phyloP scores from a whole-genome alignment of 345 rosid genomes.

The Adansonia digitata region DNA sequence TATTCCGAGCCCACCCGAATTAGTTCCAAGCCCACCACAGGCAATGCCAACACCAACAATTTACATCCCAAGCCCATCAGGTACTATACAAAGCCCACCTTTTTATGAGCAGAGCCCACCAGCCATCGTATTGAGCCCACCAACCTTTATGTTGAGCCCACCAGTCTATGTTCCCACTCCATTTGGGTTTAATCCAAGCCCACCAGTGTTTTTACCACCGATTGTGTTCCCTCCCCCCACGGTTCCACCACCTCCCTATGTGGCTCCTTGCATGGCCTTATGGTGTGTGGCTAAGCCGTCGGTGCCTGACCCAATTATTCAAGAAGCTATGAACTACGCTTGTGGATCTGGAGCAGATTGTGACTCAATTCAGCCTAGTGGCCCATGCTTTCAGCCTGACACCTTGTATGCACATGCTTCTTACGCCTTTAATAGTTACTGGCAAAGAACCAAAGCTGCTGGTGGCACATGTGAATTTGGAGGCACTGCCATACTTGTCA shows the following conservation, averaged over 20 bases:
- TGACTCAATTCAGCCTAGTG: constrained; percentile 53
- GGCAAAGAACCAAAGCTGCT: constrained; percentile 71
- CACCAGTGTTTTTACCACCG: constrained; percentile 55
- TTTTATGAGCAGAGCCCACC: constrained; percentile 29
- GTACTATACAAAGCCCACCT: constrained; percentile 33
- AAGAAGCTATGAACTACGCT: constrained; percentile 94
- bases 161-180: constrained; percentile 37
- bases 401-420: constrained; percentile 82
- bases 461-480: constrained; percentile 92
- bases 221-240: constrained; percentile 74
- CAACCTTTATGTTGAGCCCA: constrained; percentile 40
- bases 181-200: constrained; percentile 29
- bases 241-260: constrained; percentile 42
- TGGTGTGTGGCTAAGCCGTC: constrained; percentile 97
- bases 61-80: constrained; percentile 29
- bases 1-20: constrained; percentile 11
- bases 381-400: constrained; percentile 72
- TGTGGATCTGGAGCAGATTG: constrained; percentile 93
- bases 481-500: constrained; percentile 86
- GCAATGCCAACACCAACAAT: constrained; percentile 25
- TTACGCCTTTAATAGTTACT: constrained; percentile 84
- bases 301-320: constrained; percentile 88
- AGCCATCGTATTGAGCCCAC: constrained; percentile 30
- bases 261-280: constrained; percentile 37
- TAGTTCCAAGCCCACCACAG: constrained; percentile 24